phyloP scores from a whole-genome alignment of 108 stramenopile genomes.

The Pseudonitzschia pungens region DNA sequence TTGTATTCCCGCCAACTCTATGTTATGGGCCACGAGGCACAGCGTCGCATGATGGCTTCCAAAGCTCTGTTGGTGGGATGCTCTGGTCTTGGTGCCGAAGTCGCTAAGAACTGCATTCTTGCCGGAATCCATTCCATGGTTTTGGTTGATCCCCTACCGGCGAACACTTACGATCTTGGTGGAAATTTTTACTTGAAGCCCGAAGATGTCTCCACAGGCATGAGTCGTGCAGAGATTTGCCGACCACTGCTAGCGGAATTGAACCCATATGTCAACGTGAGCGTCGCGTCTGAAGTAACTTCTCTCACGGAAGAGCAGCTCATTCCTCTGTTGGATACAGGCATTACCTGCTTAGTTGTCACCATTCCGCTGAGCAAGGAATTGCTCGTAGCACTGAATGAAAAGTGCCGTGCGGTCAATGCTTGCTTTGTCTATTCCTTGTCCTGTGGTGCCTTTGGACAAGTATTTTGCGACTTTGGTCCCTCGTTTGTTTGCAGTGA shows the following conservation, averaged over 20 bases:
- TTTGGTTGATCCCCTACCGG: conserved; percentile 65
- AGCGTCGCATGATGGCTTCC: conserved; percentile 93
- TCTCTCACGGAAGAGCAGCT: conserved; percentile 55
- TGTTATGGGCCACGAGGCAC: conserved; percentile 99
- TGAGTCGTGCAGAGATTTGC: conserved; percentile 60
- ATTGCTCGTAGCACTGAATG: conserved; percentile 62
- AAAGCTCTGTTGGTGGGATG: conserved; percentile 88
- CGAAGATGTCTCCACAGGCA: conserved; percentile 29
- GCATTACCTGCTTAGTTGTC: conserved; percentile 57
- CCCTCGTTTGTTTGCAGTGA: conserved; percentile 84
- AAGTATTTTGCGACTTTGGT: conserved; percentile 98
- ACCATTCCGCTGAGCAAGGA: conserved; percentile 74
- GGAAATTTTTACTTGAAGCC: conserved; percentile 80
- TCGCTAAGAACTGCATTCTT: conserved; percentile 94
- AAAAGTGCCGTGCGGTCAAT: conserved; percentile 65
- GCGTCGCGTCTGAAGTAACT: conserved; percentile 50
- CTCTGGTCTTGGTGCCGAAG: conserved; percentile 91
- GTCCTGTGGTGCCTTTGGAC: conserved; percentile 83
- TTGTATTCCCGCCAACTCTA: conserved; percentile 98
- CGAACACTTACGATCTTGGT: conserved; percentile 77
- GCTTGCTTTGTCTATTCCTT: conserved; percentile 81
- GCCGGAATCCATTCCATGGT: conserved; percentile 84
- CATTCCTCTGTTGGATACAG: conserved; percentile 50
- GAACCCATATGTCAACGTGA: conserved; percentile 85
- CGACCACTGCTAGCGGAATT: conserved; percentile 68